A percentile compares a stretch with the other conserved stretches of the same genome.
These are phyloP conservation scores for Candolleomyces aberdarensis DNA, from an alignment of 768 basidiomycete genomes.

Conservation along the genomic window DNA sequence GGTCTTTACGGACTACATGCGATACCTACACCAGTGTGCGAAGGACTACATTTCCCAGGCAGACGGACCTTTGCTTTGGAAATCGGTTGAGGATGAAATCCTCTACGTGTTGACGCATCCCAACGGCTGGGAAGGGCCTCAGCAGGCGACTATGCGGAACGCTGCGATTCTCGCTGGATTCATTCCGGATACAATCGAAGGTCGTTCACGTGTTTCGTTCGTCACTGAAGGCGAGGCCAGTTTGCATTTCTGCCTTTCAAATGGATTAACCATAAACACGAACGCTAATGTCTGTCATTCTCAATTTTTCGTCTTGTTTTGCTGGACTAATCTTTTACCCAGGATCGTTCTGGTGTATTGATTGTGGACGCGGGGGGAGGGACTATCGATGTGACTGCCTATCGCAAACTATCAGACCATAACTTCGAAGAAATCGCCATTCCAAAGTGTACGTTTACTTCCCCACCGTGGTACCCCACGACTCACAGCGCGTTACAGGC, in stretches of 20 bases:
- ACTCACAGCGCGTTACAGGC: constrained; percentile 24
- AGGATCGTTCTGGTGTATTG: constrained; percentile 44
- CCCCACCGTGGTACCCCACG: not conserved
- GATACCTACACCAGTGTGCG: constrained; percentile 43
- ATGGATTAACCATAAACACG: constrained; percentile 35
- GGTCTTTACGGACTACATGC: constrained; percentile 46
- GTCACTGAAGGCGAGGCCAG: constrained; percentile 62
- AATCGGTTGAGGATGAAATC: constrained; percentile 35
- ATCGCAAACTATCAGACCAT: constrained; percentile 24
- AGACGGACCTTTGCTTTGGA: constrained; percentile 44
- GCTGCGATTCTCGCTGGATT: constrained; percentile 52
- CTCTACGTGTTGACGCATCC: constrained; percentile 56
- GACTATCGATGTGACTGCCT: constrained; percentile 55
- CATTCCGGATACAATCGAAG: constrained; percentile 33
- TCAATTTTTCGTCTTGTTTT: not conserved
- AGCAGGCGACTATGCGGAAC: constrained; percentile 50
- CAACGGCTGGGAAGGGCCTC: constrained; percentile 58
- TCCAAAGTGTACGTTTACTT: constrained; percentile 26
- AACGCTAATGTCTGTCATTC: constrained; percentile 20
- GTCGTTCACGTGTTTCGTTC: constrained; percentile 42
- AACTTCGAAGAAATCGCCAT: constrained; percentile 43
- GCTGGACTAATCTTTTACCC: not conserved
- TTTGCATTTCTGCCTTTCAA: constrained; percentile 51
- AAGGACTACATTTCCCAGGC: constrained; percentile 43
- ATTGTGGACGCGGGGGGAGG: constrained; percentile 61